phyloP scores from a whole-genome alignment of 495 filamentous ascomycete genomes.

The Talaromyces liani region DNA sequence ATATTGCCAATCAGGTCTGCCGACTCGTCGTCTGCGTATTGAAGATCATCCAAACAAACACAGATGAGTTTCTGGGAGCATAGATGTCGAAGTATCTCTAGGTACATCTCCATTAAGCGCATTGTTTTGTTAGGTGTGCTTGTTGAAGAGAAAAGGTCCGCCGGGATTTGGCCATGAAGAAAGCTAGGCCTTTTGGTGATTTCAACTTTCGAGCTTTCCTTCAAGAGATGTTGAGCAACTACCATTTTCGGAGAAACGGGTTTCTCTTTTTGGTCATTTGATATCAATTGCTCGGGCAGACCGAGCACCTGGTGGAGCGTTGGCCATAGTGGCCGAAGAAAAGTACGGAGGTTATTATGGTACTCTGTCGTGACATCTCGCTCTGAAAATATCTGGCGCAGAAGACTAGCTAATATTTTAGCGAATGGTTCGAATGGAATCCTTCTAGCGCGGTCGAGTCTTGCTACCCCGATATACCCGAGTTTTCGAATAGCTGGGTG shows the following conservation, averaged over 20 bases:
- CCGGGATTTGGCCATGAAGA: slow-evolving; percentile 45
- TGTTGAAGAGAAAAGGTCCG: slow-evolving; percentile 58
- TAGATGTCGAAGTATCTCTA: slow-evolving; percentile 75
- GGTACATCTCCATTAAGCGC: slow-evolving; percentile 72
- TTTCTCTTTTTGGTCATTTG: slow-evolving; percentile 31
- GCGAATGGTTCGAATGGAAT: slow-evolving; percentile 80
- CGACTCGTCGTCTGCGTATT: slow-evolving; percentile 81
- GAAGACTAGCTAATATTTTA: slow-evolving; percentile 69
- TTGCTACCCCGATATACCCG: slow-evolving; percentile 77
- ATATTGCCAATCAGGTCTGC: slow-evolving; percentile 71
- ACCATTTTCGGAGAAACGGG: slow-evolving; percentile 24
- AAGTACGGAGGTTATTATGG: slow-evolving; percentile 64
- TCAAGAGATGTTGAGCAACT: slow-evolving; percentile 23
- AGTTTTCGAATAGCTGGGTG: slow-evolving; percentile 62
- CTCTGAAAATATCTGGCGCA: slow-evolving; percentile 88
- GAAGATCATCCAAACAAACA: slow-evolving; percentile 77
- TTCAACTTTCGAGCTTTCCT: slow-evolving; percentile 23
- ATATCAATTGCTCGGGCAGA: slow-evolving; percentile 67
- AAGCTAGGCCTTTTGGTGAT: slow-evolving; percentile 29
- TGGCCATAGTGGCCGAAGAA: slow-evolving; percentile 70
- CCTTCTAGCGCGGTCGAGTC: slow-evolving; percentile 74
- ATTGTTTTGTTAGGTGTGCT: slow-evolving; percentile 66
- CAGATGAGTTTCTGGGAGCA: slow-evolving; percentile 73
- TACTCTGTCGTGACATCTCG: slow-evolving; percentile 77
- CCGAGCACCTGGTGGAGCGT: slow-evolving; percentile 69